Base-by-base conservation (phyloP, 2,329 filamentous ascomycete species). In the Neofusicoccum umdonicola region DNA sequence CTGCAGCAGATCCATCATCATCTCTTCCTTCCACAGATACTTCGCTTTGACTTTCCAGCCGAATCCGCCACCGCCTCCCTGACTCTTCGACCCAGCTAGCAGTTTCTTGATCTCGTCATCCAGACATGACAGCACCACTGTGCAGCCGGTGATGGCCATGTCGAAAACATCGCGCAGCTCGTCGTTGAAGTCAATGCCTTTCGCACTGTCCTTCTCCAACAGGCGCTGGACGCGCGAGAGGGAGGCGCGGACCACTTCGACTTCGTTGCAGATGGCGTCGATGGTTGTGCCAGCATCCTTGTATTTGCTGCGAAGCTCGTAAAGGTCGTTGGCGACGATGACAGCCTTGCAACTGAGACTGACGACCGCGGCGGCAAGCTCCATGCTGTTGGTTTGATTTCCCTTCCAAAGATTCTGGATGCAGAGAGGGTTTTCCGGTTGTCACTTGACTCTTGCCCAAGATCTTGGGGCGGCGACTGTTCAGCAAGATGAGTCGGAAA, bases 11-110 rank as follows among this genome's bases (percentile, higher is more conserved):
- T 65, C 58, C 44, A 54, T 64, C 63, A 67, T 67, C 2, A 44
- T 52, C 7, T 66, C 60, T 8, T 61, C 66, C 42, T 64, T 67
- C 66, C 66, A 67, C n/a, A 51, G 12, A n/a, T 50, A 58, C 58
- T 64, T 67, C 15, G 47, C 58, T 34, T 58, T 56, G 2, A 31
- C 19, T 19, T 19, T 66, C 63, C 63, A 67, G 2, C 50, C 58
- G 9, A 62, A 42, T 9, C n/a, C 31, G 13, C 41, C 48, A 5
- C 22, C 19, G 15, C 63, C 48, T 22, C 39, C 58, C 4, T 47
- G 31, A 12, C 27, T 15, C 11, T 50, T 47, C 5, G 65, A 31
- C 11, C 47, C 56, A 8, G 37, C 27, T 2, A 57, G 27, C 2
- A 66, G 31, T n/a, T 52, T 65, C 9, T 56, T 63, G 3, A 65